Evolutionary conservation across 1,284 basidiomycete species (phyloP), one percentile per base, ranked within the genome.

Genomic region (Marasmius fiardii): DNA sequence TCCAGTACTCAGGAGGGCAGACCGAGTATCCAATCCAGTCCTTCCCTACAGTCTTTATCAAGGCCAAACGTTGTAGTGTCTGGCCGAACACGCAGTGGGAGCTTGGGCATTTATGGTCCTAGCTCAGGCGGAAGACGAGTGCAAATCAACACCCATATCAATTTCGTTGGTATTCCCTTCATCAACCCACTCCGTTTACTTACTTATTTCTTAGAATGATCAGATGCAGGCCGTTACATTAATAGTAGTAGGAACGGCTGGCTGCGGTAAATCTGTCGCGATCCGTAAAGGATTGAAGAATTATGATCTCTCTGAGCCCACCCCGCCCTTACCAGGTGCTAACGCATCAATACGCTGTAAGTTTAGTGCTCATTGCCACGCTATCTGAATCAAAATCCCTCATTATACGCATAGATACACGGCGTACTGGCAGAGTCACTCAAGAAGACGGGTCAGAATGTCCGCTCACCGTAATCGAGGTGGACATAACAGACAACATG

Each of bases 211-310:
- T 21, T 44, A 64, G 61, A 58, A 64, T 47, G 61, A 60, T 34
- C 48, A 62, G 43, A 65, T 57, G 47, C 58, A 58, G 21, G 68
- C 67, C 50, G 68, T 88, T 45, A 81, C 82, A 3, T 69, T 92
- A 20, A 80, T 81, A 37, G 82, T 92, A 28, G 76, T 90, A 33
- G 89, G 89, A n/a, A 75, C 79, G 7, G 67, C 76, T 52, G 80
- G 82, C 26, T 89, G 86, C 62, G 90, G 89, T 55, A 92, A 91
- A 69, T 85, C 86, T 1, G 77, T 79, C 2, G 78, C 85, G 50
- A 85, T 92, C 56, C 76, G 76, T 45, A 87, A 85, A 67, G 88
- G 89, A 28, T 73, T 88, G 51, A 82, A 80, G 59, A 75, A 76
- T 12, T 81, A 79, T 61, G 73, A 75, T n/a, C 71, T 86, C 6